phyloP scores from a whole-genome alignment of 2,329 filamentous ascomycete species.

The Rhytidhysteron rufulum region DNA sequence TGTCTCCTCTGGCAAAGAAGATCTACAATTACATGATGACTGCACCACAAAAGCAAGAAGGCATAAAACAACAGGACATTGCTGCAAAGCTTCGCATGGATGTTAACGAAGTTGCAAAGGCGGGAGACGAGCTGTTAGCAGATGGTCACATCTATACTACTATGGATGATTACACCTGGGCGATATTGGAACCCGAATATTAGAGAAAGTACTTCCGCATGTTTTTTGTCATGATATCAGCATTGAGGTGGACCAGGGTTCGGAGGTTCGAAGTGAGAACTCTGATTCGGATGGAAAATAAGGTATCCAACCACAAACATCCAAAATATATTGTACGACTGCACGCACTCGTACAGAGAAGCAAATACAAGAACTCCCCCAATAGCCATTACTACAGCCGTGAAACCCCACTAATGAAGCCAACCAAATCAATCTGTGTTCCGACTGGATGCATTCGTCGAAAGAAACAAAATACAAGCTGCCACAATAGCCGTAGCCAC shows the following conservation, averaged over 20 bases:
- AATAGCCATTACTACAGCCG: too few relatives aligned
- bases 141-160: slow-evolving; percentile 83
- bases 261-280: too few relatives aligned
- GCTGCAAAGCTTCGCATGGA: slow-evolving; percentile 63
- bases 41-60: slow-evolving; percentile 71
- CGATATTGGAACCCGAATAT: slow-evolving; percentile 64
- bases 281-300: too few relatives aligned
- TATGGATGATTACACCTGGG: slow-evolving; percentile 89
- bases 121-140: slow-evolving; percentile 74
- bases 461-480: slow-evolving; percentile 39
- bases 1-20: slow-evolving; percentile 59
- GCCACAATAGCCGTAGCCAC: slow-evolving; percentile 39
- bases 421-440: slow-evolving; percentile 1
- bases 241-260: too few relatives aligned
- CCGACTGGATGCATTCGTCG: slow-evolving; percentile 27
- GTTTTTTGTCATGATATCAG: neutral
- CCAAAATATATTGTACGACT: too few relatives aligned
- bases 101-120: slow-evolving; percentile 66
- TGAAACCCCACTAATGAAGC: too few relatives aligned
- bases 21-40: slow-evolving; percentile 69
- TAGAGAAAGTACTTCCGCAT: neutral
- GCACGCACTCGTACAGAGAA: too few relatives aligned
- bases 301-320: too few relatives aligned
- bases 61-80: slow-evolving; percentile 76
- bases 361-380: too few relatives aligned